Evolutionary conservation across 495 filamentous ascomycete species (phyloP).

Genomic region (Annulohypoxylon stygium): DNA sequence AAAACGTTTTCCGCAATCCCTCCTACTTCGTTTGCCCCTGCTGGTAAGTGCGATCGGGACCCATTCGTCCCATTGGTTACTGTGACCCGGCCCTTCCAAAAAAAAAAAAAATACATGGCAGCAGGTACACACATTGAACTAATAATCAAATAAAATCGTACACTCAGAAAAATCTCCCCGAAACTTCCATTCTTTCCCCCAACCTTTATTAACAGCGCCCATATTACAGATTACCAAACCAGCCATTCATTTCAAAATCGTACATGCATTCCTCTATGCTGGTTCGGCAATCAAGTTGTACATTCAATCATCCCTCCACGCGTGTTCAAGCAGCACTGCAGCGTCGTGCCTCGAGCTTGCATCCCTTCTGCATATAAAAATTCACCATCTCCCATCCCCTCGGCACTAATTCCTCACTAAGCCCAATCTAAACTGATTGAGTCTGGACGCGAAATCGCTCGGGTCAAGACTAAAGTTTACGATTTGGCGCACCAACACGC

Average conservation of each 20-base stretch:
- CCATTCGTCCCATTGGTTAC: slow-evolving; percentile 42
- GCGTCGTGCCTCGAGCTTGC: slow-evolving; percentile 47
- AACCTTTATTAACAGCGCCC: slow-evolving; percentile 32
- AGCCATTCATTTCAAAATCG: slow-evolving; percentile 41
- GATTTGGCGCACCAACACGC: slow-evolving; percentile 46
- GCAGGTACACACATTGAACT: slow-evolving; percentile 26
- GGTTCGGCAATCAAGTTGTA: slow-evolving; percentile 49
- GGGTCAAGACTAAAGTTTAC: slow-evolving; percentile 45
- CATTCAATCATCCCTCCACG: slow-evolving; percentile 47
- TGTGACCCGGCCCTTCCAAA: slow-evolving; percentile 27
- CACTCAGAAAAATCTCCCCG: slow-evolving; percentile 40
- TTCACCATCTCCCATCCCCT: slow-evolving; percentile 49
- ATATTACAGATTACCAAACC: slow-evolving; percentile 47
- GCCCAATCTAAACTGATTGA: slow-evolving; percentile 49
- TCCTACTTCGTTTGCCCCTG: slow-evolving; percentile 40
- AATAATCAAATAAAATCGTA: slow-evolving; percentile 36
- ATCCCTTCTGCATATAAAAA: slow-evolving; percentile 49
- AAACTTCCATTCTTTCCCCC: slow-evolving; percentile 47
- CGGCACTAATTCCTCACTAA: slow-evolving; percentile 49
- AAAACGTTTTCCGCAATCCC: slow-evolving; percentile 28
- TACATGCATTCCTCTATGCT: slow-evolving; percentile 48
- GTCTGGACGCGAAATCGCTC: slow-evolving; percentile 47
- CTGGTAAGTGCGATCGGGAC: slow-evolving; percentile 34
- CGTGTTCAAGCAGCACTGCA: slow-evolving; percentile 47
- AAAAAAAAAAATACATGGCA: slow-evolving; percentile 23